Evolutionary conservation across 2,329 filamentous ascomycete genomes (phyloP), one percentile per base, ranked within the genome.

Genomic region (Verticillium nubilum): DNA sequence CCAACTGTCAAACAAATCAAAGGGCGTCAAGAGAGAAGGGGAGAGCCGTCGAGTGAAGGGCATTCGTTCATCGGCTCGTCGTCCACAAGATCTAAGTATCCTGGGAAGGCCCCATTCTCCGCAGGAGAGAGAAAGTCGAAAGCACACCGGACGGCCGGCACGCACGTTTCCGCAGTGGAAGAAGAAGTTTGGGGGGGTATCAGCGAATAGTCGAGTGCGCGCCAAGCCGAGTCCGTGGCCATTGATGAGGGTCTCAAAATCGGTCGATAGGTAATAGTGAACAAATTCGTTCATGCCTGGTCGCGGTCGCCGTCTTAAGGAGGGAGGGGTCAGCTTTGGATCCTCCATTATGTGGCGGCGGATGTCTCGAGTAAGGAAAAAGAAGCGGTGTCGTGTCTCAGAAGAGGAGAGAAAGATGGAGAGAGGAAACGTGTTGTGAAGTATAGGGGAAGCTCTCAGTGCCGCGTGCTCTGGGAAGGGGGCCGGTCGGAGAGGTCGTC

Each of bases 231-330:
- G 42, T 50, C 42, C 42, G 42, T 50, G 42, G 42, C 42, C 19
- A 23, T 25, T 25, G n/a, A 10, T 23, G 42, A 9, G 19, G n/a
- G 31, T 33, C 15, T 15, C n/a, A n/a, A 37, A 5, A 17, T 37
- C 17, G 33, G 13, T 37, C 33, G 33, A 61, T n/a, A n/a, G n/a
- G 54, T 33, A 57, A 52, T 35, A 52, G 56, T 47, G 58, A 63
- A 52, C 55, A 57, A 58, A 57, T n/a, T 10, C 52, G 52, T 28
- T 65, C 64, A 66, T 57, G 62, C 68, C 67, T 71, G 70, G 61
- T 75, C 72, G 66, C 66, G 68, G 62, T 76, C 73, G 64, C 74
- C 74, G 65, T 76, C 74, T 76, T 66, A 19, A 57, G 28, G 57
- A 57, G 58, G 42, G 54, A 59, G 58, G n/a, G 58, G 23, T 54